phyloP scores from a whole-genome alignment of 31 red algal species.

The Endocladia muricata region DNA sequence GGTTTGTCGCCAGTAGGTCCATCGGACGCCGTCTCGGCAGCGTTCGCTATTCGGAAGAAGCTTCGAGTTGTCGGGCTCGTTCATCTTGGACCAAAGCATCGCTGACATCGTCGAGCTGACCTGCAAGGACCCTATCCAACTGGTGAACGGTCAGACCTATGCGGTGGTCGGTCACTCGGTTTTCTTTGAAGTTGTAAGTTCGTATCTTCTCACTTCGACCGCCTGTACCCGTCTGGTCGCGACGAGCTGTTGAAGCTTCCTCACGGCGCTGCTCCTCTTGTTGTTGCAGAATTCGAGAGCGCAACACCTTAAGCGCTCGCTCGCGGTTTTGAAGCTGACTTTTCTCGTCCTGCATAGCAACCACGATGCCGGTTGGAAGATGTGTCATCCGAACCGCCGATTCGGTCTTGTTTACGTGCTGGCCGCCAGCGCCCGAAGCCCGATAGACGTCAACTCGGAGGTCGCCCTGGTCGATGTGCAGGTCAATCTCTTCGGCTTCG shows the following conservation, averaged over 20 bases:
- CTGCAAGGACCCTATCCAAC: background rate
- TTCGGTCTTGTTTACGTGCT: constrained; percentile 97
- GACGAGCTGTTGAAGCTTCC: too few relatives aligned
- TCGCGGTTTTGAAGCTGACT: constrained; percentile 77
- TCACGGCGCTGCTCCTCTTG: too few relatives aligned
- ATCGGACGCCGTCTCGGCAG: too few relatives aligned
- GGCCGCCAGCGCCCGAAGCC: constrained; percentile 90
- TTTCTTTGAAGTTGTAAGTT: constrained; percentile 52
- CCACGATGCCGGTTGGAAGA: constrained; percentile 77
- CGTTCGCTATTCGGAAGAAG: too few relatives aligned
- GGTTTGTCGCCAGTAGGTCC: too few relatives aligned
- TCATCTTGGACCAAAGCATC: too few relatives aligned
- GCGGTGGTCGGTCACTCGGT: constrained; percentile 46
- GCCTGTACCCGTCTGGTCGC: constrained; percentile 11
- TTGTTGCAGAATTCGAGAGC: too few relatives aligned
- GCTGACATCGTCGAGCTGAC: background rate
- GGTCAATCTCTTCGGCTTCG: constrained; percentile 12
- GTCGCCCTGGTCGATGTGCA: constrained; percentile 28
- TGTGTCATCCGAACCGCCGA: constrained; percentile 92
- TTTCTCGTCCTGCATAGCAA: constrained; percentile 75
- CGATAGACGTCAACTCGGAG: constrained; percentile 79
- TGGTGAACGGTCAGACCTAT: constrained; percentile 5
- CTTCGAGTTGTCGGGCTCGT: too few relatives aligned
- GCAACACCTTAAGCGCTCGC: constrained; percentile 46
- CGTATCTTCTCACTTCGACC: constrained; percentile 43